Percentiles rank a stretch among this genome's conserved stretches.
Conservation (phyloP, 2,329 filamentous ascomycete genomes). For the Penicillium sp. region DNA sequence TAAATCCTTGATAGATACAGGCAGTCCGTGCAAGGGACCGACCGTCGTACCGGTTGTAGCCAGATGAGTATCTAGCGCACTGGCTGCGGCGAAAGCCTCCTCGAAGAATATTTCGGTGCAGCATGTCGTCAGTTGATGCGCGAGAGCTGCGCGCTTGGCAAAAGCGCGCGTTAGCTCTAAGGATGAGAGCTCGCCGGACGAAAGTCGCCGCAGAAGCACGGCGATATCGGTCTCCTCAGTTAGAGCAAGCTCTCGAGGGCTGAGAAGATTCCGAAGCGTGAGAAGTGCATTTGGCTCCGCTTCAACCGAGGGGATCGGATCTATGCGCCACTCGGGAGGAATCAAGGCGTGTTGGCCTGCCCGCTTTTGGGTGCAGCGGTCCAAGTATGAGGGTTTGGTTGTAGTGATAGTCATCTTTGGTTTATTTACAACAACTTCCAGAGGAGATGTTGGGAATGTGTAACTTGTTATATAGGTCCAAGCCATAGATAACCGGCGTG, state of each 20-base stretch:
- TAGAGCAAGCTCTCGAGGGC: constrained; percentile 20
- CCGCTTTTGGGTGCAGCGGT: constrained; percentile 27
- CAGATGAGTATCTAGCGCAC: constrained; percentile 48
- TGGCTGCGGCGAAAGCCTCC: constrained; percentile 49
- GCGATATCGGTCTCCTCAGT: constrained; percentile 28
- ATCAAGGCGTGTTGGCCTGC: constrained; percentile 24
- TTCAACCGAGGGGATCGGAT: constrained; percentile 22
- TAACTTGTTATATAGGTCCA: constrained; percentile 1
- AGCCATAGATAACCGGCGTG: constrained; percentile 15
- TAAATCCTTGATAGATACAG: constrained; percentile 51
- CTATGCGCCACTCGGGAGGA: constrained; percentile 26
- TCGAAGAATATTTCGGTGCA: constrained; percentile 56
- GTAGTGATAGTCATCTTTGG: background rate
- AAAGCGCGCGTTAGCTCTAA: constrained; percentile 40
- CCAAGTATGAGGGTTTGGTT: constrained; percentile 18
- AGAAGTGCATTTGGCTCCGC: constrained; percentile 22
- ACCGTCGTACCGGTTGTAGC: constrained; percentile 42
- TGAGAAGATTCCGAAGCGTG: constrained; percentile 19
- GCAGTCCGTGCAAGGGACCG: constrained; percentile 63
- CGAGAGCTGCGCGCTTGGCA: constrained; percentile 33
- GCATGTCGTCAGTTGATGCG: constrained; percentile 42
- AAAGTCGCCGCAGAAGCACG: constrained; percentile 22
- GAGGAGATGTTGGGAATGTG: background rate
- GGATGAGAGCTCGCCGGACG: constrained; percentile 23
- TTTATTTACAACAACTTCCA: background rate